A percentile compares a stretch with the other conserved stretches of the same genome.
Conservation (phyloP, 139 green algal genomes). For the Tetraselmis chui region DNA sequence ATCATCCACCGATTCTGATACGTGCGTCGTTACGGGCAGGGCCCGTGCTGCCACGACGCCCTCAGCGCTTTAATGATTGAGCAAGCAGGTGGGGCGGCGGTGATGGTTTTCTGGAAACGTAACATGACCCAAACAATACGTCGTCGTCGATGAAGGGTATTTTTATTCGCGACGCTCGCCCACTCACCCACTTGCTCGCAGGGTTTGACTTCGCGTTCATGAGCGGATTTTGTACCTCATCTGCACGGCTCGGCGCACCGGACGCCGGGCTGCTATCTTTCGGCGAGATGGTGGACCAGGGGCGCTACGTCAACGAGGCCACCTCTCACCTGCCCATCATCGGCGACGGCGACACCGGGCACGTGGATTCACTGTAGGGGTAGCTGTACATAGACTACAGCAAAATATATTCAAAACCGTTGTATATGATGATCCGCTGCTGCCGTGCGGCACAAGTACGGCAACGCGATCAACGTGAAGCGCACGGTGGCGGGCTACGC, state of each 20-base stretch:
- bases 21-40: slow-evolving; percentile 37
- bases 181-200: slow-evolving; percentile 16
- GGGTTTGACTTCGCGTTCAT: slow-evolving; percentile 83
- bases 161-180: not conserved
- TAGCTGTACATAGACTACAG: not conserved
- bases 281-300: slow-evolving; percentile 74
- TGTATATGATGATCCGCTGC: no score
- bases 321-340: slow-evolving; percentile 86
- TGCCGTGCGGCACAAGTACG: slow-evolving; percentile 72
- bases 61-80: slow-evolving; percentile 76
- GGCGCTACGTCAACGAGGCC: slow-evolving; percentile 61
- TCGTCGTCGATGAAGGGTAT: no score
- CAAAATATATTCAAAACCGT: not conserved
- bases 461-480: slow-evolving; percentile 93
- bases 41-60: slow-evolving; percentile 73
- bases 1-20: no score
- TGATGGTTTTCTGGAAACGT: not conserved
- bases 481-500: slow-evolving; percentile 84
- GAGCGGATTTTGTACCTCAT: slow-evolving; percentile 76
- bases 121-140: no score
- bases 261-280: slow-evolving; percentile 82
- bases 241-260: slow-evolving; percentile 56
- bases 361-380: not conserved
- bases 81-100: slow-evolving; percentile 29
- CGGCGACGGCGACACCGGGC: slow-evolving; percentile 89